Evolutionary conservation across 345 rosid species (phyloP).

Genomic region (Raphanus raphanistrum): DNA sequence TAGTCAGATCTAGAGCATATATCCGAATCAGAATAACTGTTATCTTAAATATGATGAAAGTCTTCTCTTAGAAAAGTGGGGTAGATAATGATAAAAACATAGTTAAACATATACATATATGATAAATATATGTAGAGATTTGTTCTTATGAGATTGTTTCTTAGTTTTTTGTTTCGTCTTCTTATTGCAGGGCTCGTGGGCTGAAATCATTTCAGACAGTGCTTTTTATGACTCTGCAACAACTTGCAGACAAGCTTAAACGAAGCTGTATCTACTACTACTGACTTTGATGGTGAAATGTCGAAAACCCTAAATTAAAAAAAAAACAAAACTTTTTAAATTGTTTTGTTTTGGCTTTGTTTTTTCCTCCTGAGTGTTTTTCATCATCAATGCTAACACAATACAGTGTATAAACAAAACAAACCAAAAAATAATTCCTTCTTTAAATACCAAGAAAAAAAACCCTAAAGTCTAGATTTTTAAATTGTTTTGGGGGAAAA

Average conservation of each 20-base stretch:
- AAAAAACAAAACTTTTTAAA: conserved; percentile 33
- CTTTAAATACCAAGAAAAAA: not conserved
- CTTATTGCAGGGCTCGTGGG: conserved; percentile 46
- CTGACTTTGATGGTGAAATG: conserved; percentile 87
- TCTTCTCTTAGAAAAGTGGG: conserved; percentile 11
- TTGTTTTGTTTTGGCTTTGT: conserved; percentile 40
- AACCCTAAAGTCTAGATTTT: conserved; percentile 31
- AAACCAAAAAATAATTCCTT: not conserved
- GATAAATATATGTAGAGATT: conserved; percentile 10
- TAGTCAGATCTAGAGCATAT: conserved; percentile 34
- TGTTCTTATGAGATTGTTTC: conserved; percentile 36
- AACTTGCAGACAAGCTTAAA: conserved; percentile 48
- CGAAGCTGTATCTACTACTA: conserved; percentile 55
- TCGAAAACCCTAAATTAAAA: conserved; percentile 51
- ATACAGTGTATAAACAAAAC: conserved; percentile 16
- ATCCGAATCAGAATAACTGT: conserved; percentile 15
- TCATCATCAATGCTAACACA: conserved; percentile 38
- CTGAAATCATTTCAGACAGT: conserved; percentile 58
- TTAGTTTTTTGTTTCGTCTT: conserved; percentile 34
- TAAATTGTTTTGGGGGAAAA: conserved; percentile 18
- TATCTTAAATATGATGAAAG: conserved; percentile 24
- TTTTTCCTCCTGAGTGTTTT: conserved; percentile 32
- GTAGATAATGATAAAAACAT: conserved; percentile 25
- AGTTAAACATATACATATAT: not conserved
- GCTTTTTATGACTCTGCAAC: conserved; percentile 59